Evolutionary conservation across 768 basidiomycete genomes (phyloP).

Genomic region (Calocera viscosa): DNA sequence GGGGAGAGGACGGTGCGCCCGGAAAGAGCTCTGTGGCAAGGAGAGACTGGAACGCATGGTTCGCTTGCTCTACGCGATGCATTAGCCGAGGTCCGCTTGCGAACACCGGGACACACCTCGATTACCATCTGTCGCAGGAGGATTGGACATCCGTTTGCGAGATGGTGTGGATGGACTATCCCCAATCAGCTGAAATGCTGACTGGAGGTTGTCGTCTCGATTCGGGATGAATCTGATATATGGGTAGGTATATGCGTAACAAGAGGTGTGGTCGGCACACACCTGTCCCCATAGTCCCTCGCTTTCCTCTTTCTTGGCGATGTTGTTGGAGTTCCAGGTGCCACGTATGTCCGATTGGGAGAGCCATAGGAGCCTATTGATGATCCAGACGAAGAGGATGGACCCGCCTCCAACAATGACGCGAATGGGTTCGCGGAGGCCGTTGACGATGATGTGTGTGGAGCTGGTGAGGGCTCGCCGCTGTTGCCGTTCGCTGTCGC

Average conservation of each 20-base stretch:
- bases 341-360: not conserved
- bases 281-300: not conserved
- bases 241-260: not conserved
- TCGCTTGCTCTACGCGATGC: not conserved
- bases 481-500: not conserved
- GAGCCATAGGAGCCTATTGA: not conserved
- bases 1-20: constrained; percentile 15
- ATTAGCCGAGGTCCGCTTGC: not conserved
- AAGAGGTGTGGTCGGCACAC: not conserved
- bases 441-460: not conserved
- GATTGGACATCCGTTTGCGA: not conserved
- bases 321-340: not conserved
- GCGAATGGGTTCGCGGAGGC: not conserved
- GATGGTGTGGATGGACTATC: not conserved
- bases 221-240: not conserved
- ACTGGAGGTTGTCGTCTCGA: not conserved
- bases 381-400: not conserved
- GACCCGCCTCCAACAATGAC: not conserved
- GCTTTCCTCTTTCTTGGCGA: not conserved
- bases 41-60: not conserved
- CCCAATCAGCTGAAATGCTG: not conserved
- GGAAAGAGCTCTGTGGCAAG: constrained; percentile 3
- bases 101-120: not conserved
- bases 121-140: not conserved
- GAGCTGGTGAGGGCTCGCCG: not conserved